Evolutionary conservation across 495 filamentous ascomycete genomes (phyloP).

Genomic region (Talaromyces wortmannii): DNA sequence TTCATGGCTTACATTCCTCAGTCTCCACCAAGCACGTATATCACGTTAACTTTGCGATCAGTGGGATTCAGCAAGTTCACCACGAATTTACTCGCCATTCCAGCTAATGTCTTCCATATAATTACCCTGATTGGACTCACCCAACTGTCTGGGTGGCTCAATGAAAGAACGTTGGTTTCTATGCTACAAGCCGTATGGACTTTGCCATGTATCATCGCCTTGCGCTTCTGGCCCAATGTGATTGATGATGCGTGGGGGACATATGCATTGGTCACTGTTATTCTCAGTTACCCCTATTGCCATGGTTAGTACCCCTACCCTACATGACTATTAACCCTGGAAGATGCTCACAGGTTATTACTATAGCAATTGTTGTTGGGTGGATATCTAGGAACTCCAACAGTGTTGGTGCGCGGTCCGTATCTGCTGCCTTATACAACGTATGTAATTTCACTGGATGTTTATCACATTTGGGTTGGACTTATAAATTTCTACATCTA

Average conservation of each 20-base stretch:
- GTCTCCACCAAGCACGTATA: constrained; percentile 31
- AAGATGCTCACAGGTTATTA: neutral
- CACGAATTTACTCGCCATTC: constrained; percentile 60
- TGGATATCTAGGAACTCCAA: constrained; percentile 56
- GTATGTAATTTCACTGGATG: neutral
- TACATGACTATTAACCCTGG: neutral
- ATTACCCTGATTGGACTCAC: constrained; percentile 26
- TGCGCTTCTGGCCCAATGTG: constrained; percentile 34
- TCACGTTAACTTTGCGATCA: constrained; percentile 41
- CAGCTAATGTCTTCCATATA: constrained; percentile 29
- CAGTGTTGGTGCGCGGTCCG: constrained; percentile 54
- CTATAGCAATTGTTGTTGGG: constrained; percentile 50
- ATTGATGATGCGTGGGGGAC: constrained; percentile 39
- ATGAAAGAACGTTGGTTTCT: constrained; percentile 39
- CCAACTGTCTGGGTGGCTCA: constrained; percentile 30
- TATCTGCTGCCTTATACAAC: constrained; percentile 52
- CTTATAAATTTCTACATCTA: constrained; percentile 9
- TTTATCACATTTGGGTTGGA: neutral
- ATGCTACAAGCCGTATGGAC: constrained; percentile 46
- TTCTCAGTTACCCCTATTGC: constrained; percentile 49
- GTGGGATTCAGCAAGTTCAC: constrained; percentile 54
- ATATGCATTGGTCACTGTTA: constrained; percentile 39
- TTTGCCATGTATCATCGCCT: constrained; percentile 42
- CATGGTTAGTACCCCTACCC: constrained; percentile 18
- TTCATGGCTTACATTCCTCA: constrained; percentile 43